Conservation (phyloP, 2,329 filamentous ascomycete genomes). For the Knoxdaviesia proteae region DNA sequence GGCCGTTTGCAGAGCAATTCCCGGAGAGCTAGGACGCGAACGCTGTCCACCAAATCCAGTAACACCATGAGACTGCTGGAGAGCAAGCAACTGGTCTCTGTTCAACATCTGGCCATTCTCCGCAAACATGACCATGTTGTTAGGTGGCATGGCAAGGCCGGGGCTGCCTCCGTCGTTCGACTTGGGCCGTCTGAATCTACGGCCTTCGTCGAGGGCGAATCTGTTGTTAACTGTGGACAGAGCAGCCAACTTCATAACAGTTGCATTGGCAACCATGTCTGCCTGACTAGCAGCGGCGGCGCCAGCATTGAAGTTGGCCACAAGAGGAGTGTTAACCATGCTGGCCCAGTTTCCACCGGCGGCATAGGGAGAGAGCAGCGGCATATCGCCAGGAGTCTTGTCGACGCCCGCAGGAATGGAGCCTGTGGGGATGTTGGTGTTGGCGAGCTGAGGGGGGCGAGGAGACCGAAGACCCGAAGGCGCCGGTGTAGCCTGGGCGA, state of each 20-base stretch:
- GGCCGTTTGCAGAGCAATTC: constrained; percentile 49
- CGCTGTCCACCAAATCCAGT: constrained; percentile 43
- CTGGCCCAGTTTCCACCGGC: constrained; percentile 92
- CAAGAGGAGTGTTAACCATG: constrained; percentile 95
- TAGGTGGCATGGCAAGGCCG: constrained; percentile 39
- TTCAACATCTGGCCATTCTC: constrained; percentile 76
- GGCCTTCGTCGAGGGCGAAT: constrained; percentile 87
- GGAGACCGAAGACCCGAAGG: constrained; percentile 62
- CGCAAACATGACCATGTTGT: constrained; percentile 85
- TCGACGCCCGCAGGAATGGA: constrained; percentile 38
- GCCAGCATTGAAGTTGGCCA: constrained; percentile 52
- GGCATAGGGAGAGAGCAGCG: constrained; percentile 67
- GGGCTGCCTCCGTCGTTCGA: constrained; percentile 50
- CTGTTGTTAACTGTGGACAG: constrained; percentile 96
- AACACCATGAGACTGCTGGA: constrained; percentile 49
- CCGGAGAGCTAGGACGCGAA: constrained; percentile 77
- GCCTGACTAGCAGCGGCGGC: constrained; percentile 44
- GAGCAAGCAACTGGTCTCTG: constrained; percentile 62
- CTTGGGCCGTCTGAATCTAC: constrained; percentile 80
- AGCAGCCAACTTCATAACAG: constrained; percentile 94
- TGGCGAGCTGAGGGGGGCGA: constrained; percentile 40
- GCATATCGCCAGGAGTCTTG: constrained; percentile 47
- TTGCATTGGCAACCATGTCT: constrained; percentile 97
- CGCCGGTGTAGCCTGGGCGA: constrained; percentile 61
- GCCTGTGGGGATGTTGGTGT: constrained; percentile 55